A percentile compares a stretch with the other conserved stretches of the same genome.
These are phyloP conservation scores for Nakaseomyces glabratus DNA, from an alignment of 1,139 yeast genomes.

Conservation along the genomic window DNA sequence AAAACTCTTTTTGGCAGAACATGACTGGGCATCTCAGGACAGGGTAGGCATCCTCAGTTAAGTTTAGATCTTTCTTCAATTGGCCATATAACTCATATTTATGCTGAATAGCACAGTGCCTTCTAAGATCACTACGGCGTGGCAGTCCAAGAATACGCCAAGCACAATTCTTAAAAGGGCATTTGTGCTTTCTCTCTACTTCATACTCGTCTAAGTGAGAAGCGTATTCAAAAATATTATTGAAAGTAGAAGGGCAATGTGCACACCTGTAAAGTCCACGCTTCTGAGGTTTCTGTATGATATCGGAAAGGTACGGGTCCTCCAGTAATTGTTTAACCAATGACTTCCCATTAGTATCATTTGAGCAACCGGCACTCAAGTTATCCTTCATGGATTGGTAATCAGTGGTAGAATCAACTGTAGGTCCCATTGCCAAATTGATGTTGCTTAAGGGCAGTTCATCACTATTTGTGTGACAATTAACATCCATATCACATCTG, in stretches of 20 bases:
- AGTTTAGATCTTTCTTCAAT: slow-evolving; percentile 21
- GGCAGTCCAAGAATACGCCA: slow-evolving; percentile 54
- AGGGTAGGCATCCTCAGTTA: slow-evolving; percentile 26
- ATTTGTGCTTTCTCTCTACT: slow-evolving; percentile 38
- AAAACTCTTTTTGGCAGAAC: slow-evolving; percentile 46
- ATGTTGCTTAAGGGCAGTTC: no score
- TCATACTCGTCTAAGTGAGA: slow-evolving; percentile 39
- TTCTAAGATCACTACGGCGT: slow-evolving; percentile 49
- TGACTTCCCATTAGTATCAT: no score
- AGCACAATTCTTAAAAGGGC: slow-evolving; percentile 51
- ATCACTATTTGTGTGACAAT: no score
- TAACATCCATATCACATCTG: no score
- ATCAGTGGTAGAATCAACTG: no score
- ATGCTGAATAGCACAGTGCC: slow-evolving; percentile 56
- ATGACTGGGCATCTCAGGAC: slow-evolving; percentile 30
- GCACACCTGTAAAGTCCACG: slow-evolving; percentile 45
- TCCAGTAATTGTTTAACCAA: slow-evolving; percentile 2
- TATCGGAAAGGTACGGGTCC: slow-evolving; percentile 4
- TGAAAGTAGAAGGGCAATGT: slow-evolving; percentile 40
- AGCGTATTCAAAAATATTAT: slow-evolving; percentile 37
- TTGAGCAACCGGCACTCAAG: no score
- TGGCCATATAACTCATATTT: slow-evolving; percentile 23
- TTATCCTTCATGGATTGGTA: no score
- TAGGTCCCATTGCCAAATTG: no score
- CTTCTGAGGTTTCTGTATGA: slow-evolving; percentile 22